phyloP scores from a whole-genome alignment of 192 early-diverging fungal genomes.

The Entomortierella beljakovae region DNA sequence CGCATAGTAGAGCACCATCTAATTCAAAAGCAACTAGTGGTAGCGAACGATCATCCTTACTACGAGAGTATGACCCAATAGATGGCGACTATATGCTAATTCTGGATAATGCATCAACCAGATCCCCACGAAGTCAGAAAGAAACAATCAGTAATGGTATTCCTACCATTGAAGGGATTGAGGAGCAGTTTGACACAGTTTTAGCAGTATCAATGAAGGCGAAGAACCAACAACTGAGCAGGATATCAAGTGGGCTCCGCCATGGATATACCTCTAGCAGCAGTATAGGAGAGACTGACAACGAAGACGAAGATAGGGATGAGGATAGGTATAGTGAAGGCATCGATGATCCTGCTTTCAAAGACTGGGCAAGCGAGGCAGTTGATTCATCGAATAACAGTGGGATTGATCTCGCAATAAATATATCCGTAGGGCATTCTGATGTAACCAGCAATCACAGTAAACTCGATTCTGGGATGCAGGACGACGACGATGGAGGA shows the following conservation, averaged over 20 bases:
- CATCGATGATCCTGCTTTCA: constrained; percentile 1
- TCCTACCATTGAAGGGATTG: constrained; percentile 2
- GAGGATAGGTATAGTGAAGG: background rate
- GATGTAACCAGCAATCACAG: too few relatives aligned
- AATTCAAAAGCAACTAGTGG: constrained; percentile 2
- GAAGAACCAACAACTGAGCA: too few relatives aligned
- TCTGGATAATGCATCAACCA: constrained; percentile 24
- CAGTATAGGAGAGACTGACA: background rate
- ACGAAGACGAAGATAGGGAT: too few relatives aligned
- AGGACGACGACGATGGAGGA: background rate
- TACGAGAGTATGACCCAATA: constrained; percentile 48
- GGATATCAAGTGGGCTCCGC: constrained; percentile 1
- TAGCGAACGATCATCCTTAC: constrained; percentile 10
- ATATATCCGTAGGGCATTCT: too few relatives aligned
- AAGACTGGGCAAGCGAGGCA: constrained; percentile 9
- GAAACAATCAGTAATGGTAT: constrained; percentile 5
- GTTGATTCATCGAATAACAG: background rate
- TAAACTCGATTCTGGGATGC: background rate
- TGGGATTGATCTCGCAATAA: background rate
- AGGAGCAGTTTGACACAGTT: too few relatives aligned
- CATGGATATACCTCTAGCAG: constrained; percentile 13
- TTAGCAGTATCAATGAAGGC: too few relatives aligned
- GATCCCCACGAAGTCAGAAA: constrained; percentile 18
- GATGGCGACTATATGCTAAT: constrained; percentile 46
- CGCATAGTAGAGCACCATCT: background rate